A percentile compares a stretch with the other conserved stretches of the same genome.
Conservation (phyloP, 352 stramenopile genomes). For the Pythium scleroteichum region DNA sequence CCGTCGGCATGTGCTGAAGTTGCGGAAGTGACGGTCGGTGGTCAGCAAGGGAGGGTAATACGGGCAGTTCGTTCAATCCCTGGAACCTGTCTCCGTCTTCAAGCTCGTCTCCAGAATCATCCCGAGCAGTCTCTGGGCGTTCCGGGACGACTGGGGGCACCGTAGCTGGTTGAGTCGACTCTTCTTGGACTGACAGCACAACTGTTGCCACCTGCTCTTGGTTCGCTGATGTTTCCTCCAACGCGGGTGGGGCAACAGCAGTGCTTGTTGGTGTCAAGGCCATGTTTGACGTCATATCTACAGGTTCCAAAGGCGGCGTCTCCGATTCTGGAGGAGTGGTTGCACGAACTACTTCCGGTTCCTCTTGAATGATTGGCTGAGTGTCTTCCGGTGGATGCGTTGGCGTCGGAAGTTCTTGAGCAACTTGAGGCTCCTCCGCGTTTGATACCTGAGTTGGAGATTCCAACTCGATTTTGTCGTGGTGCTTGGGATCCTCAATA, state of each 20-base stretch:
- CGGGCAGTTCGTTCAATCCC: not conserved
- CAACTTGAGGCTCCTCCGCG: conserved; percentile 3
- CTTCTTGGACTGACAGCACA: no score
- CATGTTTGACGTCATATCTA: conserved; percentile 1
- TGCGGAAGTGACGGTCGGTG: not conserved
- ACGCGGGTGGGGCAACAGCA: not conserved
- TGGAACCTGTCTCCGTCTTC: conserved; percentile 11
- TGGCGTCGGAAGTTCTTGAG: not conserved
- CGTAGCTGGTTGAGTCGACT: no score
- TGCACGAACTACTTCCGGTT: conserved; percentile 7
- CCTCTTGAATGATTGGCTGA: not conserved
- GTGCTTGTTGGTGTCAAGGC: not conserved
- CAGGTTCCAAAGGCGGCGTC: conserved; percentile 11
- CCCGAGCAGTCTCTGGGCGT: not conserved
- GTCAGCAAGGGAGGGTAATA: not conserved
- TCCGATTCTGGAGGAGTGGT: conserved; percentile 15
- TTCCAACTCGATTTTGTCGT: not conserved
- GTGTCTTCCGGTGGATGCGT: conserved; percentile 23
- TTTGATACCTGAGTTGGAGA: conserved; percentile 6
- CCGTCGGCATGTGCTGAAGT: conserved; percentile 32
- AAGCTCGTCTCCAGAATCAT: conserved; percentile 3
- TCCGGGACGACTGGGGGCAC: not conserved
- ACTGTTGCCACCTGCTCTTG: no score
- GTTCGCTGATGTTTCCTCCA: not conserved
- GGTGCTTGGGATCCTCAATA: not conserved